phyloP scores from a whole-genome alignment of 108 stramenopile genomes.

The Cyclostephanos tholiformis region DNA sequence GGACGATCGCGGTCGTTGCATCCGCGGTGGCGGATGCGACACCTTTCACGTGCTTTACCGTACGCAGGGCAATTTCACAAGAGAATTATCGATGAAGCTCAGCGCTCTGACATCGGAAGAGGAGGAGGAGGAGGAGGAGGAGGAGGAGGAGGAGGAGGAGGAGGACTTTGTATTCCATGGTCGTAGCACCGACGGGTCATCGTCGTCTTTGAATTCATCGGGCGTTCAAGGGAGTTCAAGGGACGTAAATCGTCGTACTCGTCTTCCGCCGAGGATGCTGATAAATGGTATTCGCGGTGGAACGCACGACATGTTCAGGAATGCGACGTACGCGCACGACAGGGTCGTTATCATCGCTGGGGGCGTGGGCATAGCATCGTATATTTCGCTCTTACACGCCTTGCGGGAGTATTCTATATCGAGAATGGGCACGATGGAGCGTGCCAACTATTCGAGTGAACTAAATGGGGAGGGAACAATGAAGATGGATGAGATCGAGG shows the following conservation, averaged over 20 bases:
- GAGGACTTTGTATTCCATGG: too few relatives aligned
- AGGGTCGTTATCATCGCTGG: slow-evolving; percentile 36
- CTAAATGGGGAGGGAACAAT: background rate
- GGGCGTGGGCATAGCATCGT: slow-evolving; percentile 33
- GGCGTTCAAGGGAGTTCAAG: too few relatives aligned
- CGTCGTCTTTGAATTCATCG: too few relatives aligned
- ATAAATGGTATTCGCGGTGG: slow-evolving; percentile 25
- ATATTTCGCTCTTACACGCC: slow-evolving; percentile 30
- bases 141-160: background rate
- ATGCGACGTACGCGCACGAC: slow-evolving; percentile 22
- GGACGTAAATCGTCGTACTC: too few relatives aligned
- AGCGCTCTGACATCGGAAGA: background rate
- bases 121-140: too few relatives aligned
- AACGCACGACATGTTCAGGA: slow-evolving; percentile 10
- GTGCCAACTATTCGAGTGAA: background rate
- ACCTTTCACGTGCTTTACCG: slow-evolving; percentile 28
- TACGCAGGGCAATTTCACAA: slow-evolving; percentile 25
- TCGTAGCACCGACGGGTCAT: background rate
- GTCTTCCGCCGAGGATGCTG: slow-evolving; percentile 13
- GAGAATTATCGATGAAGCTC: slow-evolving; percentile 15
- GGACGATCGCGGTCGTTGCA: background rate
- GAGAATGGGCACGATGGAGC: background rate
- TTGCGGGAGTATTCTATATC: background rate
- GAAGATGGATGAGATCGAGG: background rate
- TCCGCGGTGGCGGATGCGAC: background rate